Evolutionary conservation across 495 filamentous ascomycete species (phyloP).

Genomic region (Aspergillus ellipticus): DNA sequence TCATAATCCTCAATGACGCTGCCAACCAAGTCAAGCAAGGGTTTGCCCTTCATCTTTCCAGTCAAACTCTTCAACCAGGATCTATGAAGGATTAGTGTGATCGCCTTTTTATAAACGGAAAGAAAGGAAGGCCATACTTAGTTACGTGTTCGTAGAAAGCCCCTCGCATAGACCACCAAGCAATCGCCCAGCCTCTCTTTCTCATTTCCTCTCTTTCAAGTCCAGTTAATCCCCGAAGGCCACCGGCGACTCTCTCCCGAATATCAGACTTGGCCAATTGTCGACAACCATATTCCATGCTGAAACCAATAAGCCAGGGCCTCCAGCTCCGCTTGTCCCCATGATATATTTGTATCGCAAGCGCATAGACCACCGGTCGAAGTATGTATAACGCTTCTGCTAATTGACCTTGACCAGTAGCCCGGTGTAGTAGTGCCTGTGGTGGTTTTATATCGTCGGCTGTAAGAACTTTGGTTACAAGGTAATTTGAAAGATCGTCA

Average conservation of each 20-base stretch:
- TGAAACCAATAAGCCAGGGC: slow-evolving; percentile 86
- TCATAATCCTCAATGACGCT: slow-evolving; percentile 92
- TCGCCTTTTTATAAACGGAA: neutral
- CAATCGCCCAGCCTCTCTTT: slow-evolving; percentile 80
- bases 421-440: slow-evolving; percentile 70
- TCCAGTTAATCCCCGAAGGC: slow-evolving; percentile 66
- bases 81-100: slow-evolving; percentile 40
- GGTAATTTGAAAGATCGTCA: slow-evolving; percentile 75
- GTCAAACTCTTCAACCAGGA: slow-evolving; percentile 59
- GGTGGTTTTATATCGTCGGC: slow-evolving; percentile 96
- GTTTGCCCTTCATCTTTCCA: slow-evolving; percentile 65
- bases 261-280: slow-evolving; percentile 75
- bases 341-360: slow-evolving; percentile 70
- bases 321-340: slow-evolving; percentile 67
- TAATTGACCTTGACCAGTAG: slow-evolving; percentile 63
- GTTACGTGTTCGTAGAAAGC: slow-evolving; percentile 95
- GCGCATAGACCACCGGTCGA: slow-evolving; percentile 81
- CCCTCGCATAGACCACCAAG: slow-evolving; percentile 93
- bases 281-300: slow-evolving; percentile 80
- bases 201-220: slow-evolving; percentile 85
- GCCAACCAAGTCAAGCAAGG: slow-evolving; percentile 72
- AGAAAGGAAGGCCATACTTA: slow-evolving; percentile 47
- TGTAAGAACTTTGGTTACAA: slow-evolving; percentile 87
- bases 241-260: slow-evolving; percentile 61
- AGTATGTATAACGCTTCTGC: slow-evolving; percentile 91